Conservation (phyloP, 2,329 filamentous ascomycete species). For the Scytalidium sp. region DNA sequence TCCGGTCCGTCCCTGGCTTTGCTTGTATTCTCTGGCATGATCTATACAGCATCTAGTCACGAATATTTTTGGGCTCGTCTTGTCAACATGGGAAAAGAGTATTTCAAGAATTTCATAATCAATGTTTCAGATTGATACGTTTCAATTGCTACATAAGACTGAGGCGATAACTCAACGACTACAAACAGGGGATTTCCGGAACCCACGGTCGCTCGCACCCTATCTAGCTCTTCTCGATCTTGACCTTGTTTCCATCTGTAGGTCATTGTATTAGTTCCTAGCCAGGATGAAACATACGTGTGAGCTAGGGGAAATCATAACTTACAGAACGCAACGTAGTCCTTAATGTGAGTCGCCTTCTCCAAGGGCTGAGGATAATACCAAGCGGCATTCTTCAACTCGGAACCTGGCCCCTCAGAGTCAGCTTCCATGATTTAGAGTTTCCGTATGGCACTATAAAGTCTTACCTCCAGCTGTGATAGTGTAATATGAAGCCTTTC, state of each 20-base stretch:
- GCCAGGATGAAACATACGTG: neutral
- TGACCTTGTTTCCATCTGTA: neutral
- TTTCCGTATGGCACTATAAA: neutral
- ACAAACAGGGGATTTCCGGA: too few species aligned
- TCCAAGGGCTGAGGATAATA: constrained; percentile 40
- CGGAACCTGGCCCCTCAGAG: constrained; percentile 29
- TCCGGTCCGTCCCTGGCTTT: too few species aligned
- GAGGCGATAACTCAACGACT: neutral
- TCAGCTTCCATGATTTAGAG: neutral
- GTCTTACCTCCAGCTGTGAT: constrained; percentile 36
- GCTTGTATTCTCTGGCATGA: too few species aligned
- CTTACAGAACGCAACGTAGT: constrained; percentile 45
- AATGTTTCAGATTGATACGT: neutral
- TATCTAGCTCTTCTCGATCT: neutral
- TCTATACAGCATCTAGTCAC: too few species aligned
- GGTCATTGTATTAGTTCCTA: neutral
- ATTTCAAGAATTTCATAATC: too few species aligned
- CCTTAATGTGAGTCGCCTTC: constrained; percentile 39
- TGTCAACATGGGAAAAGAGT: too few species aligned
- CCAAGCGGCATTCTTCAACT: constrained; percentile 43
- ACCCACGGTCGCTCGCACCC: too few species aligned
- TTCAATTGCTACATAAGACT: neutral
- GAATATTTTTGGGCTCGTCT: too few species aligned
- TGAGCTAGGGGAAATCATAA: too few species aligned
- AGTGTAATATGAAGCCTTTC: constrained; percentile 44